These are phyloP conservation scores for Paraurostyla sp. DNA, from an alignment of 73 alveolate species.

Conservation along the genomic window DNA sequence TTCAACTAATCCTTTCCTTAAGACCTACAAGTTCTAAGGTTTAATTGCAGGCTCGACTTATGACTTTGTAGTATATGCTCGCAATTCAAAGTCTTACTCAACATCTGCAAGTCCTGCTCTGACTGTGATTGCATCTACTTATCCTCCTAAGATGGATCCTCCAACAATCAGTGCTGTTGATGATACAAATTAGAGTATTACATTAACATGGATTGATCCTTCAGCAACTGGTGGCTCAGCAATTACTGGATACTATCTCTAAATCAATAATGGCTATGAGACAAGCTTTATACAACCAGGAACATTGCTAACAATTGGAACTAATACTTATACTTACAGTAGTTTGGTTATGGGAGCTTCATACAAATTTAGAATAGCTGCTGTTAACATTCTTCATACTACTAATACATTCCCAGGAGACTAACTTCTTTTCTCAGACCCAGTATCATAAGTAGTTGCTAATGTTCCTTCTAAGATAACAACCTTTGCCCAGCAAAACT, in stretches of 20 bases:
- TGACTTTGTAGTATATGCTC: constrained; percentile 63
- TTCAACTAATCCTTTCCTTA: constrained; percentile 51
- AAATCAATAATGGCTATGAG: constrained; percentile 64
- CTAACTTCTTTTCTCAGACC: constrained; percentile 40
- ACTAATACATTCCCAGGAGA: constrained; percentile 57
- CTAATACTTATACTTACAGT: constrained; percentile 60
- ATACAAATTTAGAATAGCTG: constrained; percentile 71
- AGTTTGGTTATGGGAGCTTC: constrained; percentile 67
- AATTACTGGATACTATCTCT: constrained; percentile 60
- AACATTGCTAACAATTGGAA: not conserved
- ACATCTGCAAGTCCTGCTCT: constrained; percentile 52
- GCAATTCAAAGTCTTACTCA: constrained; percentile 68
- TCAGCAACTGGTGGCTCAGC: constrained; percentile 72
- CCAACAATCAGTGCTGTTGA: constrained; percentile 59
- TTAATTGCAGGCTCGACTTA: constrained; percentile 69
- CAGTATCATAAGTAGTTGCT: constrained; percentile 38
- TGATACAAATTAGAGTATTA: constrained; percentile 19
- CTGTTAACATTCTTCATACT: constrained; percentile 44
- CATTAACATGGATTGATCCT: constrained; percentile 58
- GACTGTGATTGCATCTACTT: constrained; percentile 63
- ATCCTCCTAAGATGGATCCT: constrained; percentile 49
- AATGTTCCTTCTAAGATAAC: constrained; percentile 59
- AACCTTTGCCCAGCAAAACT: constrained; percentile 8
- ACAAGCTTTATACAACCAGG: constrained; percentile 63
- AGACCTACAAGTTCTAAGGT: constrained; percentile 62